Conservation (phyloP, 129 eudicot species). For the Ambrosia artemisiifolia region DNA sequence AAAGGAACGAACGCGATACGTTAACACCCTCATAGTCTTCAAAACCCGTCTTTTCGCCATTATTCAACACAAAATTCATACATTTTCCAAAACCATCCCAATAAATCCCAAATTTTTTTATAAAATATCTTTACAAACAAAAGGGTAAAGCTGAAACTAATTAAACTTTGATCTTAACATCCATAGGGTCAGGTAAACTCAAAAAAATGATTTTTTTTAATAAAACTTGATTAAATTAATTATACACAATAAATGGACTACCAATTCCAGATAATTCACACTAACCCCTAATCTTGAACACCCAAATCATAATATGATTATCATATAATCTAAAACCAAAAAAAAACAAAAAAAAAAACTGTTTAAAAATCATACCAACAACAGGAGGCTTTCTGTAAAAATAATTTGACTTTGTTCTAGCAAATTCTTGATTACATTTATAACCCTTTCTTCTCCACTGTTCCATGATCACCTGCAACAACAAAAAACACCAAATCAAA, state of each 20-base stretch:
- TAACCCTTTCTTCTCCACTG: conserved; percentile 23
- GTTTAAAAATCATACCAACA: conserved; percentile 29
- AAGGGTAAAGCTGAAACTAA: background rate
- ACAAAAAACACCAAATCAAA: background rate
- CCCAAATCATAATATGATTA: background rate
- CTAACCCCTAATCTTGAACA: background rate
- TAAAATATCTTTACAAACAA: background rate
- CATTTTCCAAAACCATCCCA: background rate
- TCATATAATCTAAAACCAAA: conserved; percentile 1
- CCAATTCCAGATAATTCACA: background rate
- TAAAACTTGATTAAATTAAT: background rate
- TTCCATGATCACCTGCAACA: conserved; percentile 30
- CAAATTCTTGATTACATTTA: conserved; percentile 19
- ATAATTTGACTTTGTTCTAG: conserved; percentile 13
- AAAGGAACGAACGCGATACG: background rate
- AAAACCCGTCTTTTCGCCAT: background rate
- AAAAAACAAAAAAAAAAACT: background rate
- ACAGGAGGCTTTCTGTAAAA: conserved; percentile 17
- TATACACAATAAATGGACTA: background rate
- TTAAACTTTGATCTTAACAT: background rate
- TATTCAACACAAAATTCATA: background rate
- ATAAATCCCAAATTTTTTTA: background rate
- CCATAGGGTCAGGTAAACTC: background rate
- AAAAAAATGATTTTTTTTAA: background rate
- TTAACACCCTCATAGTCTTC: background rate